These are phyloP conservation scores for Trichoderma asperellum DNA, from an alignment of 2,329 filamentous ascomycete genomes.

Conservation along the genomic window DNA sequence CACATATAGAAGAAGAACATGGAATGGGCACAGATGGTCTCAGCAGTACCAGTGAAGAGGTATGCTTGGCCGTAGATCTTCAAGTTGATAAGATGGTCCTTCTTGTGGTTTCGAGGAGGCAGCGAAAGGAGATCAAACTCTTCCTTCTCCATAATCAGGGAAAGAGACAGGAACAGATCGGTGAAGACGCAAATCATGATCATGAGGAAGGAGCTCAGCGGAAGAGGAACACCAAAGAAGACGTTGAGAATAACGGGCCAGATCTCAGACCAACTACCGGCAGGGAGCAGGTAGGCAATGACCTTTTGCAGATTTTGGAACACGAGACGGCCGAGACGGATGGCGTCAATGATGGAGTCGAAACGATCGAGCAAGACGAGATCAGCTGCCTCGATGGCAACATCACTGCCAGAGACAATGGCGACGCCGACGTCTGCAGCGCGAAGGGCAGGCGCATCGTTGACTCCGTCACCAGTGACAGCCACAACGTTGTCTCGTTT, in stretches of 20 bases:
- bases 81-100: conserved; percentile 56
- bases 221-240: conserved; percentile 57
- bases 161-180: conserved; percentile 55
- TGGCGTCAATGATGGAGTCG: conserved; percentile 69
- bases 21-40: conserved; percentile 52
- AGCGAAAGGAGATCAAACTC: conserved; percentile 57
- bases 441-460: conserved; percentile 67
- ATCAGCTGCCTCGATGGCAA: conserved; percentile 66
- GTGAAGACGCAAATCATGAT: conserved; percentile 62
- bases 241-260: conserved; percentile 61
- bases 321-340: conserved; percentile 50
- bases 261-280: conserved; percentile 60
- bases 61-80: conserved; percentile 58
- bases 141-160: conserved; percentile 59
- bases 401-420: conserved; percentile 66
- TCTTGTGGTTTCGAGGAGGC: conserved; percentile 54
- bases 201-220: conserved; percentile 58
- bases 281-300: conserved; percentile 52
- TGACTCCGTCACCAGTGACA: conserved; percentile 75
- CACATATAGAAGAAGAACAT: conserved; percentile 61
- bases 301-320: conserved; percentile 50
- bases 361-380: conserved; percentile 73
- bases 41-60: conserved; percentile 56
- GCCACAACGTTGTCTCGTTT: conserved; percentile 62
- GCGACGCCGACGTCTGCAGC: conserved; percentile 72